Percentiles rank a stretch among this genome's conserved stretches.
Conservation (phyloP, 1,284 basidiomycete genomes). For the Ustanciosporium gigantosporum region DNA sequence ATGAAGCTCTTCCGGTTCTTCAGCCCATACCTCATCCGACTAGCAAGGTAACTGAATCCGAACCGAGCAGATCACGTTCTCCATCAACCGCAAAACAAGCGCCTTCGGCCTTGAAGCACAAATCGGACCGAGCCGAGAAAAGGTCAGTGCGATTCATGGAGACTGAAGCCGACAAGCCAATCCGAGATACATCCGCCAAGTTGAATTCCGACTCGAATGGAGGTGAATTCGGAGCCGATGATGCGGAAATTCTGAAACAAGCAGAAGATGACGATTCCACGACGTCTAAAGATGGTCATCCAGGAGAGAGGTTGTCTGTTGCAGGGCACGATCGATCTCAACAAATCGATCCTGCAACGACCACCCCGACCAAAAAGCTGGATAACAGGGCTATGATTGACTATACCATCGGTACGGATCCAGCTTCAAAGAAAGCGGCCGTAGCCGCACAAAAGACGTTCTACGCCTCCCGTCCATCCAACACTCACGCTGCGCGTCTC, state of each 20-base stretch:
- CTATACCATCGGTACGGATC: conserved; percentile 36
- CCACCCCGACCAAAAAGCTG: conserved; percentile 12
- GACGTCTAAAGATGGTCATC: neutral
- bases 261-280: neutral
- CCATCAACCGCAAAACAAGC: neutral
- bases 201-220: neutral
- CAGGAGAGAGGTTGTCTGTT: too few relatives aligned
- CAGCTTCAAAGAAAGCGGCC: conserved; percentile 19
- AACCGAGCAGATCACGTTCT: neutral
- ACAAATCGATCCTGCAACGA: neutral
- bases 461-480: conserved; percentile 42
- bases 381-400: conserved; percentile 19
- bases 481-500: conserved; percentile 44
- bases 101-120: neutral
- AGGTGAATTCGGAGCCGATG: neutral
- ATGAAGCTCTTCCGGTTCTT: too few relatives aligned
- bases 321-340: too few relatives aligned
- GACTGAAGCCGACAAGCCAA: neutral
- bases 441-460: conserved; percentile 11
- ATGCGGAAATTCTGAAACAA: neutral
- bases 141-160: neutral
- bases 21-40: too few relatives aligned
- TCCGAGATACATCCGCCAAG: neutral
- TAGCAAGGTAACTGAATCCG: neutral
- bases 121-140: neutral